Base-by-base conservation (phyloP, 2,329 filamentous ascomycete species). In the Aspergillus thermomutatus region DNA sequence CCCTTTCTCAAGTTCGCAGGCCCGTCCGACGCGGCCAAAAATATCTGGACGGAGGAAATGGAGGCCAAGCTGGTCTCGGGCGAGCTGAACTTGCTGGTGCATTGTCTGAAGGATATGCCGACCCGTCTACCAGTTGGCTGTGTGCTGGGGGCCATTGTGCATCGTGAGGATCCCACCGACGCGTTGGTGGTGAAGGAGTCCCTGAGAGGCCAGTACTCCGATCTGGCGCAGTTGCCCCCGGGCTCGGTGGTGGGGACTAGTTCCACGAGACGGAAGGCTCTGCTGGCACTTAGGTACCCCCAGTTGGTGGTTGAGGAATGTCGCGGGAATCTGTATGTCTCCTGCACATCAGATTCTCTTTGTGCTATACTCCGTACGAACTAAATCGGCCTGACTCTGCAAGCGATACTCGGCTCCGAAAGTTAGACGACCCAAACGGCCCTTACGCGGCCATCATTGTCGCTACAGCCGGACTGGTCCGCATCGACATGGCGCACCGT, bases 11-110 rank as follows among this genome's bases (percentile, higher is more conserved):
- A 60, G 41, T 58, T 64, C 26, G 56, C 58, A 1, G 59, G 59
- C 0, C 57, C 57, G n/a, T 61, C 59, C 11, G 59, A 61, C 21
- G 54, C 57, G 11, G 60, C 54, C 3, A 64, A 62, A 26, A 62
- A 58, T 26, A 57, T 64, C 19, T 56, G 34, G 58, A 55, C 57
- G 37, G 51, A 53, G 27, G 52, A 49, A 3, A 49, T 53, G 52
- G 52, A 53, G 21, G 27, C 28, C 8, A 49, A 40, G 28, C 28
- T 53, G 8, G 26, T 34, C 27, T 8, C 45, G 3, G 52, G 52
- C 27, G 43, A 53, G 27, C 3, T 53, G 14, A 27, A 53, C 26
- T 37, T 49, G 26, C 52, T 53, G 11, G 52, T 49, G 27, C 45
- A 53, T 27, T 49, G 52, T 14, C 21, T 40, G n/a, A 40, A 40